Evolutionary conservation across 768 basidiomycete genomes (phyloP).

Genomic region (Crepidotus variabilis): DNA sequence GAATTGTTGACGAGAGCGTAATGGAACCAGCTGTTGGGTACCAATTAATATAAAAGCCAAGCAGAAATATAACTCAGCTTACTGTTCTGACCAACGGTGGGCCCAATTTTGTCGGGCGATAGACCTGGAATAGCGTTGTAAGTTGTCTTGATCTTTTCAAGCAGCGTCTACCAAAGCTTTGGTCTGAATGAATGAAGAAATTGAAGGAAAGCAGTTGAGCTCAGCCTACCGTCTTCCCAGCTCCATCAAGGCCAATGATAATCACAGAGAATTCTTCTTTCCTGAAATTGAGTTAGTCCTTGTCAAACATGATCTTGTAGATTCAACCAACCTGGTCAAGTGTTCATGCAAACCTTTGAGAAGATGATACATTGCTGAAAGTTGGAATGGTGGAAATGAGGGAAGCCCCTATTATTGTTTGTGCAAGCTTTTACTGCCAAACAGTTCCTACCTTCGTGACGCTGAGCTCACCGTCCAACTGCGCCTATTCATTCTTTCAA

Average conservation of each 20-base stretch:
- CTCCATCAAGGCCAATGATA: constrained; percentile 90
- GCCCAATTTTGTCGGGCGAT: constrained; percentile 90
- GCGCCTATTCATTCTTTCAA: neutral
- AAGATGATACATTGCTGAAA: constrained; percentile 79
- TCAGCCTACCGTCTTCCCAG: constrained; percentile 77
- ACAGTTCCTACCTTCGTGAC: constrained; percentile 16
- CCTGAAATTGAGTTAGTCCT: constrained; percentile 31
- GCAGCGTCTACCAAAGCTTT: constrained; percentile 53
- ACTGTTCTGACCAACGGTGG: constrained; percentile 99
- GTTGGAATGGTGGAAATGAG: constrained; percentile 13
- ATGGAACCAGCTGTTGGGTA: constrained; percentile 72
- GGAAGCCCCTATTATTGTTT: constrained; percentile 10
- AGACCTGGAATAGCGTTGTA: constrained; percentile 87
- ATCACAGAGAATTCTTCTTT: constrained; percentile 93
- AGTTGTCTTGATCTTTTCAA: constrained; percentile 92
- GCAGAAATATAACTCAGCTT: constrained; percentile 22
- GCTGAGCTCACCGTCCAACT: constrained; percentile 7
- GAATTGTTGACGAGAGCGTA: constrained; percentile 85
- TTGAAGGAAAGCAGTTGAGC: constrained; percentile 3
- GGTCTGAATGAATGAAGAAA: constrained; percentile 11
- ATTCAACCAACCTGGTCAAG: constrained; percentile 62
- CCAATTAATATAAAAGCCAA: neutral
- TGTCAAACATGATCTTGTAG: neutral
- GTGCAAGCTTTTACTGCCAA: constrained; percentile 18
- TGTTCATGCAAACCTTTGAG: constrained; percentile 90